Percentiles rank a stretch among this genome's conserved stretches.
Conservation (phyloP, 345 rosid genomes). For the Corymbia maculata region DNA sequence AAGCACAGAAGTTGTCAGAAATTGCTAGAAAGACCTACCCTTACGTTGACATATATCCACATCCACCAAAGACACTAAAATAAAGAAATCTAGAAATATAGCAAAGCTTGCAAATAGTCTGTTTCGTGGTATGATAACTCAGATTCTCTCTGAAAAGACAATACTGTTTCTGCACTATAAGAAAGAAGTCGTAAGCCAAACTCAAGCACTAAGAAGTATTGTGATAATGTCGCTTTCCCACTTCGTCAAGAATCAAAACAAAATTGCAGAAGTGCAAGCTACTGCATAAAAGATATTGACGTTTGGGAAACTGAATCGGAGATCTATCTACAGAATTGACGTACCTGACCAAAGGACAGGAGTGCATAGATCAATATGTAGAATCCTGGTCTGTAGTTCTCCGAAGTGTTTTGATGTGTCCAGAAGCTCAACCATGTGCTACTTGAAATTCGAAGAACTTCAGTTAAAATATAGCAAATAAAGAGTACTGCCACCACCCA, state of each 20-base stretch:
- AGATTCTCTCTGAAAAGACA: neutral
- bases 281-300: neutral
- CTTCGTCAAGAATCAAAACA: neutral
- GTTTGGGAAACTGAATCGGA: neutral
- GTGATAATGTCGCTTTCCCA: neutral
- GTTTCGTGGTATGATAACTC: neutral
- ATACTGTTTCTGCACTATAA: neutral
- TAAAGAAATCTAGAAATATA: neutral
- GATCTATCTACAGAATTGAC: constrained; percentile 1
- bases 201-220: neutral
- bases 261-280: neutral
- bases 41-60: neutral
- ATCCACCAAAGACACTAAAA: neutral
- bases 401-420: constrained; percentile 63
- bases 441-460: constrained; percentile 76
- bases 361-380: constrained; percentile 60
- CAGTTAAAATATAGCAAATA: constrained; percentile 57
- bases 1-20: neutral
- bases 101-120: neutral
- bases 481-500: constrained; percentile 76
- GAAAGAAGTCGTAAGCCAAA: neutral
- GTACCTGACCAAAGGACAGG: constrained; percentile 77
- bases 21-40: neutral
- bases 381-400: constrained; percentile 43
- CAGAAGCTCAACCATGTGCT: constrained; percentile 93